Conservation (phyloP, 148 eudicot genomes). For the Rhododendron griersonianum region DNA sequence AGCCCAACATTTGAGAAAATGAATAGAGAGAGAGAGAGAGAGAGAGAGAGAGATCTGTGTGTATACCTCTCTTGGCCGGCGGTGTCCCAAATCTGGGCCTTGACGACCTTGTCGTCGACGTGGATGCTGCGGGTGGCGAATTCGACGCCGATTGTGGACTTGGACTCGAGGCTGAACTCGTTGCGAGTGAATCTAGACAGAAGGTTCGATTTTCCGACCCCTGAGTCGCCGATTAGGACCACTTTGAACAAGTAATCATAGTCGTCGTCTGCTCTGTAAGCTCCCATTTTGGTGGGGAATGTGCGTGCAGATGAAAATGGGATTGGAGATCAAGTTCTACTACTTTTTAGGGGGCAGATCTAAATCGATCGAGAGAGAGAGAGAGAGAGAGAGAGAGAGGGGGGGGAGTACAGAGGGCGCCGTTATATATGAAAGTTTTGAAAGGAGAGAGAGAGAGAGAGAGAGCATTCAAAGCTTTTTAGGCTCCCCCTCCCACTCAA, state of each 20-base stretch:
- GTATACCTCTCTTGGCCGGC: constrained; percentile 60
- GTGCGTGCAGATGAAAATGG: neutral
- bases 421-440: neutral
- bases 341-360: neutral
- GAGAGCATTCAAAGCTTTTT: neutral
- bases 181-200: constrained; percentile 35
- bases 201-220: constrained; percentile 6
- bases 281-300: constrained; percentile 16
- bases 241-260: constrained; percentile 65
- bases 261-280: constrained; percentile 57
- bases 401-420: neutral
- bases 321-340: neutral
- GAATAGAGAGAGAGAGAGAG: neutral
- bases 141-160: constrained; percentile 55
- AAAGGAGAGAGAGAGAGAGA: neutral
- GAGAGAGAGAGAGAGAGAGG: neutral
- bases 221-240: constrained; percentile 30
- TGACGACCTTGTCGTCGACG: constrained; percentile 44
- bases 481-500: too few relatives aligned
- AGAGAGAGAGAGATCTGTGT: constrained; percentile 5
- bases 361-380: neutral
- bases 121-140: constrained; percentile 48
- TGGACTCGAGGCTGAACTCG: constrained; percentile 55
- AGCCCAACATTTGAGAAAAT: neutral
- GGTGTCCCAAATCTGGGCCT: constrained; percentile 55